Evolutionary conservation across 2,329 filamentous ascomycete species (phyloP).

Genomic region (Sphaerulina vaccinii): DNA sequence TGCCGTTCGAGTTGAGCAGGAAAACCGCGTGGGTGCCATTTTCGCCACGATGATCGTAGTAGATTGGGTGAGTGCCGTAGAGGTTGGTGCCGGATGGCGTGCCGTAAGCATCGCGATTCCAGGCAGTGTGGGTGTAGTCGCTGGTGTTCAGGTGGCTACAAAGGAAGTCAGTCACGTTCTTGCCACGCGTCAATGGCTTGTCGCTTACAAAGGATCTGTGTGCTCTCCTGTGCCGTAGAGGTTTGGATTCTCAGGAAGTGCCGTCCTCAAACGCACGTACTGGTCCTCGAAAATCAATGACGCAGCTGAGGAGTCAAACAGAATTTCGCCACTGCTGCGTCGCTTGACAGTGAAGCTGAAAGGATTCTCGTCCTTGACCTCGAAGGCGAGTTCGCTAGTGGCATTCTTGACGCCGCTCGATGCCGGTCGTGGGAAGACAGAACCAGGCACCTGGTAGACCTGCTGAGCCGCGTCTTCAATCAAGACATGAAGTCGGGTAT

Average conservation of each 20-base stretch:
- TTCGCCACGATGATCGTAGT: slow-evolving; percentile 65
- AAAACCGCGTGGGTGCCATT: slow-evolving; percentile 64
- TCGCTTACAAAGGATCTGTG: slow-evolving; percentile 55
- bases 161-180: not conserved
- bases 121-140: slow-evolving; percentile 68
- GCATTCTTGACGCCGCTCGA: slow-evolving; percentile 32
- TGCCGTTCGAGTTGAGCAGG: slow-evolving; percentile 68
- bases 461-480: slow-evolving; percentile 69
- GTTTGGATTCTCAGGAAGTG: slow-evolving; percentile 65
- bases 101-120: slow-evolving; percentile 65
- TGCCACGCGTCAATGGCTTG: not conserved
- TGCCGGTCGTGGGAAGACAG: slow-evolving; percentile 62
- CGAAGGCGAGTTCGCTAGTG: slow-evolving; percentile 53
- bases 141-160: slow-evolving; percentile 57
- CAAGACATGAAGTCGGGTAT: slow-evolving; percentile 66
- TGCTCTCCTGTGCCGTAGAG: slow-evolving; percentile 80
- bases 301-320: slow-evolving; percentile 69
- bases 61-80: slow-evolving; percentile 73
- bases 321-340: slow-evolving; percentile 55
- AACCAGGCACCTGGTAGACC: slow-evolving; percentile 72
- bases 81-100: slow-evolving; percentile 64
- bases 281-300: slow-evolving; percentile 74
- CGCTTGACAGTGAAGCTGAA: slow-evolving; percentile 68
- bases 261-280: slow-evolving; percentile 71
- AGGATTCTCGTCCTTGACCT: slow-evolving; percentile 54